Evolutionary conservation across 805 yeast genomes (phyloP).

Genomic region (Spathaspora sp.): DNA sequence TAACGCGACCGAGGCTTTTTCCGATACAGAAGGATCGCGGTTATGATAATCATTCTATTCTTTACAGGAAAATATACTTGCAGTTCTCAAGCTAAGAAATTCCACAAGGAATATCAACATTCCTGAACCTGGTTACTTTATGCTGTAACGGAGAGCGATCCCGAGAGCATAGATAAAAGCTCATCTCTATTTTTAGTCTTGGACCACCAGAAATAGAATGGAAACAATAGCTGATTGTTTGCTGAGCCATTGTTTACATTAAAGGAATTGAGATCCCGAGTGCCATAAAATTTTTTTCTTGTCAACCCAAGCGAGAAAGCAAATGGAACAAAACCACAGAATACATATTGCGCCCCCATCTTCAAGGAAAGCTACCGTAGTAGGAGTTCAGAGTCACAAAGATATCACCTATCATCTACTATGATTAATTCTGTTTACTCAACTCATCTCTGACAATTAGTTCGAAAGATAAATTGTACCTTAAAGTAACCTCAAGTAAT

Average conservation of each 20-base stretch:
- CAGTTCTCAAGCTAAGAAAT: no score
- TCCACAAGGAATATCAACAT: no score
- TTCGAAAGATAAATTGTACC: no score
- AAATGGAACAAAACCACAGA: neutral
- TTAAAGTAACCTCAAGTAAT: no score
- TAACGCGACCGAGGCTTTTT: neutral
- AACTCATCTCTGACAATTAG: no score
- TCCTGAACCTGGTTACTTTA: neutral
- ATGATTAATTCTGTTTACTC: no score
- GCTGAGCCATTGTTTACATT: neutral
- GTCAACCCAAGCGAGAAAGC: neutral
- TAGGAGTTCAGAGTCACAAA: no score
- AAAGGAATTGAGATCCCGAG: neutral
- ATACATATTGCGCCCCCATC: neutral
- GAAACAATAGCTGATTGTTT: neutral
- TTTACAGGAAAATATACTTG: no score
- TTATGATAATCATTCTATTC: no score
- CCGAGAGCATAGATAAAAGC: neutral
- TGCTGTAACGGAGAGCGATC: neutral
- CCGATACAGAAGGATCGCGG: no score
- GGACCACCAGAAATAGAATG: neutral
- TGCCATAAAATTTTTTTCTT: neutral
- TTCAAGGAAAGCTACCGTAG: neutral
- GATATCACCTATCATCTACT: no score
- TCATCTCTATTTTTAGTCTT: neutral